These are phyloP conservation scores for Silene uniflora DNA, from an alignment of 148 eudicot species.

Conservation along the genomic window DNA sequence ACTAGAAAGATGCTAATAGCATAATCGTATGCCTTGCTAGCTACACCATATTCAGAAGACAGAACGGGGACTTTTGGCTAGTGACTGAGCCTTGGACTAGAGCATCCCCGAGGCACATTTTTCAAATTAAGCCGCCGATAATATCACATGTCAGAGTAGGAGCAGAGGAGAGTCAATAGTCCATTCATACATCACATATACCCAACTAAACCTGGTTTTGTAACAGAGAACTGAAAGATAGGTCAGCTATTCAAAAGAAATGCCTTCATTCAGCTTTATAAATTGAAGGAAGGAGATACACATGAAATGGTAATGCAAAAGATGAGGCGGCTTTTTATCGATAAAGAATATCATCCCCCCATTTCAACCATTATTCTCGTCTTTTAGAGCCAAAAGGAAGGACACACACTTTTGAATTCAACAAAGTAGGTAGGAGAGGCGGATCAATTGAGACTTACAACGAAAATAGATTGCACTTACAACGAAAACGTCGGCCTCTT, in stretches of 20 bases:
- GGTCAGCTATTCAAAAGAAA: background rate
- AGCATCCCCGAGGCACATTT: no score
- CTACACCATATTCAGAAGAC: no score
- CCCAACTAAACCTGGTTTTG: background rate
- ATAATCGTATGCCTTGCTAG: no score
- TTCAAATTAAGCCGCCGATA: no score
- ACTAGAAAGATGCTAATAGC: no score
- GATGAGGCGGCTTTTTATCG: background rate
- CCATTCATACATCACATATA: background rate
- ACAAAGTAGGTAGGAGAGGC: background rate
- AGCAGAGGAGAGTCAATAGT: background rate
- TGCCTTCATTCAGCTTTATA: background rate
- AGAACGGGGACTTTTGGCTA: no score
- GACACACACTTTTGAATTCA: background rate
- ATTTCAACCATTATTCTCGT: background rate
- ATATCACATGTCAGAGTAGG: background rate
- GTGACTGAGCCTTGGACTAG: no score
- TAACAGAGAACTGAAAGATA: background rate
- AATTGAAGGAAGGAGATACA: background rate
- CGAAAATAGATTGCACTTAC: constrained; percentile 44
- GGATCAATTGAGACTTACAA: background rate
- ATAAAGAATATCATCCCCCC: background rate
- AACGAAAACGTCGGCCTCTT: constrained; percentile 64
- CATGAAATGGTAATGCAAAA: background rate
- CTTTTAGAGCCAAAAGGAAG: background rate